phyloP scores from a whole-genome alignment of 306 rosid species.

The Adenanthera pavonina region DNA sequence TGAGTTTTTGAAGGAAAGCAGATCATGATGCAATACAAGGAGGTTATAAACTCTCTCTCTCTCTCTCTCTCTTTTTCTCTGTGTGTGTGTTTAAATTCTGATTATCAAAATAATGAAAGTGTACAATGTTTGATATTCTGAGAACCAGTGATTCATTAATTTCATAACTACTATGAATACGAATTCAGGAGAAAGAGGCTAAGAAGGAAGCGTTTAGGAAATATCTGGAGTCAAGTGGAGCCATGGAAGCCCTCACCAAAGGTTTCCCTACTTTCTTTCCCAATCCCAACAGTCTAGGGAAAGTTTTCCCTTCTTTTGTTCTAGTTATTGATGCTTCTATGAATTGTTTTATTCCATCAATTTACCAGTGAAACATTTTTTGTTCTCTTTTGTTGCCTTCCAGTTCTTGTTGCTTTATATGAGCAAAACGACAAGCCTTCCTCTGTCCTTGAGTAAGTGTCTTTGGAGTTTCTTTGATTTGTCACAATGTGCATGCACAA shows the following conservation, averaged over 20 bases:
- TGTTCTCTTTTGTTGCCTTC: slow-evolving; percentile 27
- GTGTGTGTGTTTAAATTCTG: neutral
- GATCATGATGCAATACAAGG: slow-evolving; percentile 77
- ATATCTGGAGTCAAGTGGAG: slow-evolving; percentile 91
- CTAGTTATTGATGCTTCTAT: neutral
- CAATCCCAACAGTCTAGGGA: neutral
- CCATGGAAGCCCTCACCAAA: slow-evolving; percentile 93
- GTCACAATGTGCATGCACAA: neutral
- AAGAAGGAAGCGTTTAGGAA: slow-evolving; percentile 92
- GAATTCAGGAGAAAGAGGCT: slow-evolving; percentile 80
- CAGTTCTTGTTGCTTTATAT: slow-evolving; percentile 89
- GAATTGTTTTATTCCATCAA: neutral
- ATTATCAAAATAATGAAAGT: no score
- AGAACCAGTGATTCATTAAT: neutral
- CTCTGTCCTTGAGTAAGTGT: slow-evolving; percentile 86
- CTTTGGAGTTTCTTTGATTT: slow-evolving; percentile 6
- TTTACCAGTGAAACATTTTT: neutral
- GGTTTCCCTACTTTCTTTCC: slow-evolving; percentile 45
- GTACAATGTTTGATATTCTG: neutral
- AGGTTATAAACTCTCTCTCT: slow-evolving; percentile 44
- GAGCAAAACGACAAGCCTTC: slow-evolving; percentile 98
- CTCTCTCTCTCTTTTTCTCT: no score
- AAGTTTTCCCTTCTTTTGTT: neutral
- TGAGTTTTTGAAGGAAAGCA: slow-evolving; percentile 34
- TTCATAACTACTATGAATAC: neutral